Percentiles rank a stretch among this genome's conserved stretches.
Evolutionary conservation across 352 stramenopile genomes (phyloP).

Genomic region (Ophiocytium majus): DNA sequence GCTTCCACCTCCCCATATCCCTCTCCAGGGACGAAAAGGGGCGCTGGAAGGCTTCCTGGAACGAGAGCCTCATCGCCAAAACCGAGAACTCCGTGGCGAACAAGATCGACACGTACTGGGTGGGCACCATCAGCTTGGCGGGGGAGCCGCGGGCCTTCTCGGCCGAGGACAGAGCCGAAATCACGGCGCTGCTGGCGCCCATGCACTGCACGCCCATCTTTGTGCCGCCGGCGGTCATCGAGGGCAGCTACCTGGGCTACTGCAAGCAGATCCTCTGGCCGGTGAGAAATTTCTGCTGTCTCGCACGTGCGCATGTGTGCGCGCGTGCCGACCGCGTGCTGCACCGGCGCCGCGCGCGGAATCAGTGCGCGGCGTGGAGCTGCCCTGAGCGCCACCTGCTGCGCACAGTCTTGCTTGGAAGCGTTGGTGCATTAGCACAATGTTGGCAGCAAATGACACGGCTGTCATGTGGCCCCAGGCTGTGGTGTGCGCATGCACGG

Average conservation of each 20-base stretch:
- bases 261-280: constrained; percentile 97
- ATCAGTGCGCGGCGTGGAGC: no score
- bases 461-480: no score
- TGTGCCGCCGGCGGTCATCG: constrained; percentile 75
- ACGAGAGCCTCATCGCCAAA: constrained; percentile 85
- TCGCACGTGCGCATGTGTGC: no score
- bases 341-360: no score
- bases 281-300: no score
- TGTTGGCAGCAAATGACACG: no score
- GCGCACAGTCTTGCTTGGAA: no score
- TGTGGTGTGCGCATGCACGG: no score
- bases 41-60: constrained; percentile 78
- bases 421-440: no score
- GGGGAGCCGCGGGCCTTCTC: constrained; percentile 61
- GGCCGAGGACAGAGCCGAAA: constrained; percentile 73
- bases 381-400: no score
- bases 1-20: constrained; percentile 85
- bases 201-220: constrained; percentile 97
- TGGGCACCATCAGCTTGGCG: constrained; percentile 63
- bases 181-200: constrained; percentile 70
- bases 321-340: no score
- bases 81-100: constrained; percentile 78
- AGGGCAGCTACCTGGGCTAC: constrained; percentile 90
- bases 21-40: constrained; percentile 64
- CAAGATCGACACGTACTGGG: constrained; percentile 61